Evolutionary conservation across 2,329 filamentous ascomycete species (phyloP).

Genomic region (Curvularia verruculosa): DNA sequence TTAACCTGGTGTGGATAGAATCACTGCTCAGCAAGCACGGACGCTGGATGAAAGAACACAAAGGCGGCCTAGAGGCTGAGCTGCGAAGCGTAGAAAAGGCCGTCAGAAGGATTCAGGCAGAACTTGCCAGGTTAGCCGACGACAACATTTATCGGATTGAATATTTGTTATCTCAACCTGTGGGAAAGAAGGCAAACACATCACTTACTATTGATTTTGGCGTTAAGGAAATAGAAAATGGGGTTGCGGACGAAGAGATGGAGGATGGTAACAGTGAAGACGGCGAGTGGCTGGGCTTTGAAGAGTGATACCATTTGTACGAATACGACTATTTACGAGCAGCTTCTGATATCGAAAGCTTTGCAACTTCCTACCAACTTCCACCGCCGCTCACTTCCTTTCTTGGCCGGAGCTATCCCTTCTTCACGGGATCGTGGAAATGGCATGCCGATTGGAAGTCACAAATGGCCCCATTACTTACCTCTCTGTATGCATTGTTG

Average conservation of each 20-base stretch:
- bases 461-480: background rate
- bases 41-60: conserved; percentile 80
- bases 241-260: conserved; percentile 46
- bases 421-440: background rate
- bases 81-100: conserved; percentile 82
- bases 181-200: conserved; percentile 34
- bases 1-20: conserved; percentile 92
- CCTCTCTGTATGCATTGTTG: background rate
- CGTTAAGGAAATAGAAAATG: conserved; percentile 39
- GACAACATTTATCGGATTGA: conserved; percentile 90
- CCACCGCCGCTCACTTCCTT: background rate
- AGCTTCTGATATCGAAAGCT: background rate
- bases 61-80: conserved; percentile 81
- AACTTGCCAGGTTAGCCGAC: conserved; percentile 81
- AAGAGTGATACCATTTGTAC: conserved; percentile 33
- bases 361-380: background rate
- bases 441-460: background rate
- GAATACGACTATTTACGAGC: conserved; percentile 15
- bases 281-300: conserved; percentile 62
- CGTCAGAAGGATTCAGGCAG: conserved; percentile 78
- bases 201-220: conserved; percentile 38
- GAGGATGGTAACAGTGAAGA: conserved; percentile 45
- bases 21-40: conserved; percentile 81
- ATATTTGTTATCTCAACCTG: conserved; percentile 69
- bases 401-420: too few relatives aligned